phyloP scores from a whole-genome alignment of 306 rosid genomes.

The Fagus crenata region DNA sequence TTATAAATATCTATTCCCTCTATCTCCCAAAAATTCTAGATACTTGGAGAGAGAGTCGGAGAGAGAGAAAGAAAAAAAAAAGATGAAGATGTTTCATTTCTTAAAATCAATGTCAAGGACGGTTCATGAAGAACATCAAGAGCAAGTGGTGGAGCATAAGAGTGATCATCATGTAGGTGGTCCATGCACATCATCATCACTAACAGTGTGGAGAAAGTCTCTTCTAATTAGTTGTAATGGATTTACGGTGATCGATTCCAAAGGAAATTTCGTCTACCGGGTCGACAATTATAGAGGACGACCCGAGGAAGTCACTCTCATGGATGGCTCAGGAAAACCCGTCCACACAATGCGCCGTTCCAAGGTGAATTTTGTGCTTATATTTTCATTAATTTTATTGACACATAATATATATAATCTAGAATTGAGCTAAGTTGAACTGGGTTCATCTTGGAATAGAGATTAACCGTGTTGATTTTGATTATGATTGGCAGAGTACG shows the following conservation, averaged over 20 bases:
- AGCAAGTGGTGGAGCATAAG: slow-evolving; percentile 27
- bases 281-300: slow-evolving; percentile 69
- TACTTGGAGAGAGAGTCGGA: neutral
- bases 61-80: neutral
- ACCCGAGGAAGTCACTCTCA: slow-evolving; percentile 68
- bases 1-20: slow-evolving; percentile 13
- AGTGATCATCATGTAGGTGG: neutral
- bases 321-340: slow-evolving; percentile 76
- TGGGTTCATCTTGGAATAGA: too few species aligned
- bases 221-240: slow-evolving; percentile 71
- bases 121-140: slow-evolving; percentile 52
- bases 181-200: slow-evolving; percentile 31
- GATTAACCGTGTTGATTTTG: neutral
- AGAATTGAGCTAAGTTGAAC: too few species aligned
- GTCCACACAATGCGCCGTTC: slow-evolving; percentile 67
- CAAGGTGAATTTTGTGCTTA: slow-evolving; percentile 34
- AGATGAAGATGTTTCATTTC: slow-evolving; percentile 40
- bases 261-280: slow-evolving; percentile 69
- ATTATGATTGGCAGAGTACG: slow-evolving; percentile 43
- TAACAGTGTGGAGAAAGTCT: slow-evolving; percentile 87
- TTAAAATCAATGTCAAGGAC: slow-evolving; percentile 56
- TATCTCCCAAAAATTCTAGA: neutral
- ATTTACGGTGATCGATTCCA: slow-evolving; percentile 74
- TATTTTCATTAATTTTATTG: neutral
- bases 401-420: too few species aligned